phyloP scores from a whole-genome alignment of 257 asterid species.

The Echium plantagineum region DNA sequence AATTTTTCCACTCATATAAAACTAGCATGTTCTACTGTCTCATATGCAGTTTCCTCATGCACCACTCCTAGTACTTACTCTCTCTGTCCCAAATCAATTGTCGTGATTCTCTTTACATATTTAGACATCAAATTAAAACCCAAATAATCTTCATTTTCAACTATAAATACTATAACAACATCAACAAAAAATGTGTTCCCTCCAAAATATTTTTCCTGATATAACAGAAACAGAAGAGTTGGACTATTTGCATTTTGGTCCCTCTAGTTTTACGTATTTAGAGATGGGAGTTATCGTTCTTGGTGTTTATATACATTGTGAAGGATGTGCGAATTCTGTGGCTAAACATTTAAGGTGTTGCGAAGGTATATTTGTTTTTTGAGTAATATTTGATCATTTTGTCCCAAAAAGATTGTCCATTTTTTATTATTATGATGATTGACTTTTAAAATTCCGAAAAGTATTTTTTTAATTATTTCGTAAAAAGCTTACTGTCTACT shows the following conservation, averaged over 20 bases:
- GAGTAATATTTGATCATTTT: not conserved
- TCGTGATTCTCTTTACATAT: not conserved
- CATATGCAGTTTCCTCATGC: not conserved
- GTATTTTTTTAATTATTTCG: too few species aligned
- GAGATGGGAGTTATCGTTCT: conserved; percentile 17
- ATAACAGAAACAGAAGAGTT: too few species aligned
- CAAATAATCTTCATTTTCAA: too few species aligned
- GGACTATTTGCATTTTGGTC: too few species aligned
- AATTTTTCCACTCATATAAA: too few species aligned
- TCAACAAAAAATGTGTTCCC: too few species aligned
- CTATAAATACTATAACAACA: not conserved
- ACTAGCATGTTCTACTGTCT: not conserved
- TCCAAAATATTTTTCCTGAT: not conserved
- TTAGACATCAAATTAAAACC: not conserved
- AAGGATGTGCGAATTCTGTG: conserved; percentile 38
- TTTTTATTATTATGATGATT: too few species aligned
- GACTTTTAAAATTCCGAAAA: not conserved
- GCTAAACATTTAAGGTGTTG: conserved; percentile 25
- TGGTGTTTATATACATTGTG: conserved; percentile 48
- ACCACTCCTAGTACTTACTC: not conserved
- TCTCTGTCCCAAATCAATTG: too few species aligned
- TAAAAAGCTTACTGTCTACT: too few species aligned
- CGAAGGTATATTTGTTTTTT: conserved; percentile 23
- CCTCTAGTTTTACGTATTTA: too few species aligned
- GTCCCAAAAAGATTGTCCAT: too few species aligned